A percentile compares a stretch with the other conserved stretches of the same genome.
Evolutionary conservation across 768 basidiomycete genomes (phyloP).

Genomic region (Xerocomellus amylosporus): DNA sequence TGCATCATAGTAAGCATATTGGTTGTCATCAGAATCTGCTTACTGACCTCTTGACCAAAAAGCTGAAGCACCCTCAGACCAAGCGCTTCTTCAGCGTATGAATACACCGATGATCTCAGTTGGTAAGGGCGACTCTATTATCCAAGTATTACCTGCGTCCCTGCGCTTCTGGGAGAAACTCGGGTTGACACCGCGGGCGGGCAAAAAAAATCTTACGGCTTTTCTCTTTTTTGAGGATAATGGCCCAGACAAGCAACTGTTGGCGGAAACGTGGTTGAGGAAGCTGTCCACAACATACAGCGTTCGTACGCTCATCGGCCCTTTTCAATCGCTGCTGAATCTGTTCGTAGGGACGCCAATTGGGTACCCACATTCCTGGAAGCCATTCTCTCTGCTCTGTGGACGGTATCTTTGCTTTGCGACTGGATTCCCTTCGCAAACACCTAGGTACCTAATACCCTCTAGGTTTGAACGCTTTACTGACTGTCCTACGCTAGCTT

Average conservation of each 20-base stretch:
- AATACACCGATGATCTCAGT: slow-evolving; percentile 61
- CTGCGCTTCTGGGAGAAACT: slow-evolving; percentile 86
- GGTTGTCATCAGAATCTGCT: not conserved
- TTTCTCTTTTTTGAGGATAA: slow-evolving; percentile 70
- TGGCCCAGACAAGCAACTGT: slow-evolving; percentile 42
- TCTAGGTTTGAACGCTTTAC: not conserved
- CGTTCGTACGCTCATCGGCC: slow-evolving; percentile 40
- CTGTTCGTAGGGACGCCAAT: slow-evolving; percentile 50
- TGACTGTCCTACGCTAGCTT: slow-evolving; percentile 34
- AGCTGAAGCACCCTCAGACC: slow-evolving; percentile 1
- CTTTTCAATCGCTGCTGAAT: slow-evolving; percentile 11
- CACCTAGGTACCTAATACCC: slow-evolving; percentile 45
- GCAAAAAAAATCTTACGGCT: slow-evolving; percentile 65
- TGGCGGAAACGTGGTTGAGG: slow-evolving; percentile 60
- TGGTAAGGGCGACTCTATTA: slow-evolving; percentile 62
- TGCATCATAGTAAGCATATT: slow-evolving; percentile 35
- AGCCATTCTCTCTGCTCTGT: slow-evolving; percentile 42
- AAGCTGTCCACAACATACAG: slow-evolving; percentile 52
- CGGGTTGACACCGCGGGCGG: slow-evolving; percentile 66
- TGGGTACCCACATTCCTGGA: slow-evolving; percentile 58
- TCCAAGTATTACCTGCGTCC: slow-evolving; percentile 69
- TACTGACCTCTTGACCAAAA: slow-evolving; percentile 1
- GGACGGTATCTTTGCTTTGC: slow-evolving; percentile 60
- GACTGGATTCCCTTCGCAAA: slow-evolving; percentile 72
- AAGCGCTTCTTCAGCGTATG: slow-evolving; percentile 30